These are phyloP conservation scores for Ophiosphaerella herpotricha DNA, from an alignment of 2,329 filamentous ascomycete species.

Conservation along the genomic window DNA sequence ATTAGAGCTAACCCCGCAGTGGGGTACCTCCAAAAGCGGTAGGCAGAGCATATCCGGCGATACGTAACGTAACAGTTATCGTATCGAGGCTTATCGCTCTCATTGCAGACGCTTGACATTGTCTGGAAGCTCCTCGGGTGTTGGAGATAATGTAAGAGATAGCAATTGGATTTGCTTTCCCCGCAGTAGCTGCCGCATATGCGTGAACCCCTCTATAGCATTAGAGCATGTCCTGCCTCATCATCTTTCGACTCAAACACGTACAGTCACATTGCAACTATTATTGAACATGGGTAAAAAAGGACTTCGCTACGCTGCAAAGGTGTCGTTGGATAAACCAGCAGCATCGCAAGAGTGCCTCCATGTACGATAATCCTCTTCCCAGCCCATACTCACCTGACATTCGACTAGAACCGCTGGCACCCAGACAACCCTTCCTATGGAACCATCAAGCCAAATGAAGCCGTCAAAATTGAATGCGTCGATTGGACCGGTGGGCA, in stretches of 20 bases:
- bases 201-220: constrained; percentile 9
- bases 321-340: constrained; percentile 73
- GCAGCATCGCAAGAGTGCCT: constrained; percentile 70
- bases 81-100: constrained; percentile 44
- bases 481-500: constrained; percentile 78
- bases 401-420: constrained; percentile 74
- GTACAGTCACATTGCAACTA: neutral
- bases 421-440: constrained; percentile 82
- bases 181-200: constrained; percentile 22
- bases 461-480: constrained; percentile 93
- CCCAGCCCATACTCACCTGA: neutral
- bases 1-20: constrained; percentile 37
- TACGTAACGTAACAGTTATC: constrained; percentile 43
- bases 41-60: constrained; percentile 27
- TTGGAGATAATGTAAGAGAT: constrained; percentile 20
- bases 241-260: neutral
- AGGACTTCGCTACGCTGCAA: constrained; percentile 71
- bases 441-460: constrained; percentile 76
- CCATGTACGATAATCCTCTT: constrained; percentile 62
- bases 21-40: constrained; percentile 33
- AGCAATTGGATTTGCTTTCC: constrained; percentile 22
- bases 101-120: constrained; percentile 21
- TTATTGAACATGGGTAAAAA: constrained; percentile 51
- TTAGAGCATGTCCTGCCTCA: neutral
- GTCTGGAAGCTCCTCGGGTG: constrained; percentile 15